These are phyloP conservation scores for Marchantia paleacea DNA, from an alignment of 225 moss, liverwort and hornwort genomes.

Conservation along the genomic window DNA sequence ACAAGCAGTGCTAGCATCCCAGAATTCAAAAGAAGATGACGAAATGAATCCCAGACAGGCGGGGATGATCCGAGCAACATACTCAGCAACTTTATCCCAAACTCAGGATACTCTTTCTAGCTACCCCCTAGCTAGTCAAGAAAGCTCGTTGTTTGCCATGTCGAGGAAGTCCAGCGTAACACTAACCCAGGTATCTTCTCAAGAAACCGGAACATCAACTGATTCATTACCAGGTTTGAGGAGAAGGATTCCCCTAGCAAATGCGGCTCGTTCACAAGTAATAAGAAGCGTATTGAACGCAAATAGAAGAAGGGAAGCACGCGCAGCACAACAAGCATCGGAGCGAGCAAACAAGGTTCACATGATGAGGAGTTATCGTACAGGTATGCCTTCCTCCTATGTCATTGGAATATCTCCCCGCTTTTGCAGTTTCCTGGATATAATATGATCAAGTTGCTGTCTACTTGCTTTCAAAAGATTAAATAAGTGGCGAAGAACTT, in stretches of 20 bases:
- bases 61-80: conserved; percentile 74
- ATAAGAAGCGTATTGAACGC: conserved; percentile 69
- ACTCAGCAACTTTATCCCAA: conserved; percentile 62
- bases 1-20: conserved; percentile 33
- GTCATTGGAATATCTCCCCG: neutral
- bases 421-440: neutral
- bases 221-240: conserved; percentile 44
- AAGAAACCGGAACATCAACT: conserved; percentile 35
- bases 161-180: conserved; percentile 48
- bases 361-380: conserved; percentile 88
- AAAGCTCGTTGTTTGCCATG: conserved; percentile 80
- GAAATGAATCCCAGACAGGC: conserved; percentile 38
- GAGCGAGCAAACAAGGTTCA: conserved; percentile 91
- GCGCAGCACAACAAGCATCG: conserved; percentile 58
- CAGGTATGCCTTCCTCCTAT: conserved; percentile 43
- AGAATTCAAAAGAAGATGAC: conserved; percentile 40
- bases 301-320: conserved; percentile 76
- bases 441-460: neutral
- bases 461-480: neutral
- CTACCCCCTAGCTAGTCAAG: conserved; percentile 50
- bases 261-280: conserved; percentile 66
- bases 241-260: conserved; percentile 59
- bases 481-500: neutral
- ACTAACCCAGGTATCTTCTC: conserved; percentile 33
- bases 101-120: conserved; percentile 52